Base-by-base conservation (phyloP, 495 filamentous ascomycete species). In the Cetradonia linearis region DNA sequence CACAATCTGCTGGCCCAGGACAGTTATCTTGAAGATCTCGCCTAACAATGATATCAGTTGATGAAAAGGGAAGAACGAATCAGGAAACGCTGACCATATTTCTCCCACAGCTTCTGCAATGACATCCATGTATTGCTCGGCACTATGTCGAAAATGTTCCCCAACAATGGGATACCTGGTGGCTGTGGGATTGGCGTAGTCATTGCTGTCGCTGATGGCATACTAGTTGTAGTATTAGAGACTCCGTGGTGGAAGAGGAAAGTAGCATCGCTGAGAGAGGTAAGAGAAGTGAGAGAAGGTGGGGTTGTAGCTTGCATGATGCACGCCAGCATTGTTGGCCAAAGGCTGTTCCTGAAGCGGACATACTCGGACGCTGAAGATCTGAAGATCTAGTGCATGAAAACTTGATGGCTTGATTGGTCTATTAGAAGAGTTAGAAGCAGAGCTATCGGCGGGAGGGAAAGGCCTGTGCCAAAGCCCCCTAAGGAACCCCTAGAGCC, bases 1-100 rank as follows among this genome's bases (percentile, higher is more conserved):
- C 58, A 82, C 72, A 58, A 79, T 72, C 50, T 77, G 73, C 47
- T 79, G 65, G 62, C 77, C 42, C 40, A 76, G 71, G 14, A 79
- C 71, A n/a, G 77, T 81, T 69, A 89, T 81, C 65, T 85, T 81
- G 74, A 84, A 89, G 65, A 90, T 88, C 57, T 83, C 80, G 61
- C 84, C 84, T 80, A 54, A 60, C 42, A 18, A 28, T 37, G 60
- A 38, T 30, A 58, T 71, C 56, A 66, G 55, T 55, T 50, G 40
- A 54, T 61, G 37, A 44, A 31, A 23, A 44, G 7, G 20, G 30
- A 23, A 58, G 20, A 44, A 13, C 9, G 31, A 38, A 34, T 44
- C 31, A 47, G 25, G 38, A 55, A 16, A 46, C 18, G 54, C 53
- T 56, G 0, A 80, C 83, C 82, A 66, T 87, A 86, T 61, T 82